A percentile compares a stretch with the other conserved stretches of the same genome.
Conservation (phyloP, 495 filamentous ascomycete species). For the Podospora pseudopauciseta region DNA sequence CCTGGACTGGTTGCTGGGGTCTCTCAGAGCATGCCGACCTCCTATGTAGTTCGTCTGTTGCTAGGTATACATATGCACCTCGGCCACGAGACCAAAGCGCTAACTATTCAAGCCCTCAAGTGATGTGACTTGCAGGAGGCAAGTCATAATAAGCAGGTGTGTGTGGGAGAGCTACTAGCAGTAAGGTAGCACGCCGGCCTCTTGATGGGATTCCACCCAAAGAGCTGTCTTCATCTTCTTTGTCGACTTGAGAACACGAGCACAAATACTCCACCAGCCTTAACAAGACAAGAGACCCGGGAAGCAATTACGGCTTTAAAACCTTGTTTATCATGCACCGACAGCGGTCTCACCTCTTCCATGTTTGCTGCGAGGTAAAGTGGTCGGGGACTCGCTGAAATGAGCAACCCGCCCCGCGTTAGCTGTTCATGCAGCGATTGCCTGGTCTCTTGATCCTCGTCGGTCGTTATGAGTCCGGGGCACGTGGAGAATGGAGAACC, state of each 20-base stretch:
- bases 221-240: not conserved
- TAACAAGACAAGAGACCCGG: not conserved
- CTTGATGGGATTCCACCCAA: not conserved
- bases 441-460: constrained; percentile 7
- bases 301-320: not conserved
- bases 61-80: no score
- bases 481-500: constrained; percentile 13
- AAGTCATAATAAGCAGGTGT: not conserved
- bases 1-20: not conserved
- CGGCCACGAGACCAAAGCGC: no score
- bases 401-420: constrained; percentile 10
- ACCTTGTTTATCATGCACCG: constrained; percentile 14
- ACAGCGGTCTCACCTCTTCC: not conserved
- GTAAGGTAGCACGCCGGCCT: no score
- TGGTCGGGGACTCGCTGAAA: constrained; percentile 24
- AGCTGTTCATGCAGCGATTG: constrained; percentile 20
- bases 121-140: not conserved
- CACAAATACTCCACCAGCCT: not conserved
- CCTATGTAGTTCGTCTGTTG: no score
- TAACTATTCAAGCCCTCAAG: no score
- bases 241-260: not conserved
- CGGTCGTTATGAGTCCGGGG: constrained; percentile 8
- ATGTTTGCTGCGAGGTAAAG: constrained; percentile 8
- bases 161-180: no score
- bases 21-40: not conserved